A percentile compares a stretch with the other conserved stretches of the same genome.
phyloP scores from a whole-genome alignment of 768 basidiomycete species.

The Agrocybe chaxingu region DNA sequence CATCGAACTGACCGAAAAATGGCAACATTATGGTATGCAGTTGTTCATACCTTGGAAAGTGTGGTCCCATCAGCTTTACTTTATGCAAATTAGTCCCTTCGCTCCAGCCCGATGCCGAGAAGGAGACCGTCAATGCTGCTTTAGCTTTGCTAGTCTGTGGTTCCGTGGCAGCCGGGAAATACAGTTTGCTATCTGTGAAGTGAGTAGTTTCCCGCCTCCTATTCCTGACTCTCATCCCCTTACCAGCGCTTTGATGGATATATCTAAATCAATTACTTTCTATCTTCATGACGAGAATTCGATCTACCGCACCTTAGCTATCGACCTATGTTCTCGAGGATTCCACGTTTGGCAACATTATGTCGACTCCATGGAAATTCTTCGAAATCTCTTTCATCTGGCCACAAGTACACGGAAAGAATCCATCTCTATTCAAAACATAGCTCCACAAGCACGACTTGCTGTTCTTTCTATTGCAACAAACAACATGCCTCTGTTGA shows the following conservation, averaged over 20 bases:
- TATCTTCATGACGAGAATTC: slow-evolving; percentile 76
- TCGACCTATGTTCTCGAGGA: slow-evolving; percentile 88
- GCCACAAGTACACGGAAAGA: slow-evolving; percentile 75
- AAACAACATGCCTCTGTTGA: slow-evolving; percentile 83
- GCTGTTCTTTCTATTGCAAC: slow-evolving; percentile 86
- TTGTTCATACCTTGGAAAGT: background rate
- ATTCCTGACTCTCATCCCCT: background rate
- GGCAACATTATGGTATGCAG: slow-evolving; percentile 57
- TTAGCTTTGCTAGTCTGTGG: slow-evolving; percentile 81
- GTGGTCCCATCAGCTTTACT: background rate
- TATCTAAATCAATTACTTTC: slow-evolving; percentile 76
- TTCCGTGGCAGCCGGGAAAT: slow-evolving; percentile 77
- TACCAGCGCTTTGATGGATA: slow-evolving; percentile 72
- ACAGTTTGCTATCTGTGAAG: slow-evolving; percentile 71
- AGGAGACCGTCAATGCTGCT: slow-evolving; percentile 56
- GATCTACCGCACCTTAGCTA: slow-evolving; percentile 65
- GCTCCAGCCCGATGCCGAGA: slow-evolving; percentile 57
- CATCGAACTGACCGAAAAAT: slow-evolving; percentile 50
- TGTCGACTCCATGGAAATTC: slow-evolving; percentile 83
- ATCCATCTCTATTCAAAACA: slow-evolving; percentile 61
- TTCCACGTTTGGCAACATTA: slow-evolving; percentile 96
- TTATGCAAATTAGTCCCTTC: slow-evolving; percentile 49
- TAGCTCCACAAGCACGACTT: slow-evolving; percentile 72
- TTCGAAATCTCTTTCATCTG: slow-evolving; percentile 79
- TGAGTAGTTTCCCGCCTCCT: slow-evolving; percentile 24